Evolutionary conservation across 768 basidiomycete species (phyloP).

Genomic region (Coprinopsis strossmayeri): DNA sequence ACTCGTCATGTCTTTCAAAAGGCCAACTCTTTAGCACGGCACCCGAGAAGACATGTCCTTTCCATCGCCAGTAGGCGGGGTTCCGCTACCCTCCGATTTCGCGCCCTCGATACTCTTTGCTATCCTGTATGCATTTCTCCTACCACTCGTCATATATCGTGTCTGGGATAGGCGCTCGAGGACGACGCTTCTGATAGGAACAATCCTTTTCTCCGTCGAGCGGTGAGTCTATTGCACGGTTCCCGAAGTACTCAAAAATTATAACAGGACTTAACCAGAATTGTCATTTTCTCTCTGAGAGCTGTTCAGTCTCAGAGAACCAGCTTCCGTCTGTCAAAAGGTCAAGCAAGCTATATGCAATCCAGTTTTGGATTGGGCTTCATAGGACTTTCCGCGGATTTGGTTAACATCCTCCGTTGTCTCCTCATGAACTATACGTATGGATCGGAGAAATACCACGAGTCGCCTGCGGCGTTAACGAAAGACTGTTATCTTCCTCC

Average conservation of each 20-base stretch:
- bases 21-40: neutral
- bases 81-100: constrained; percentile 30
- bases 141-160: constrained; percentile 25
- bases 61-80: constrained; percentile 40
- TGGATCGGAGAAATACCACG: constrained; percentile 8
- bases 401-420: constrained; percentile 7
- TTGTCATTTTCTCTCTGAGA: neutral
- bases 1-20: neutral
- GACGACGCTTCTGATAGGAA: constrained; percentile 24
- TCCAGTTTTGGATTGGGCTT: constrained; percentile 9
- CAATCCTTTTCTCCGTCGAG: constrained; percentile 23
- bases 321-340: too few relatives aligned
- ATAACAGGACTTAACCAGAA: too few relatives aligned
- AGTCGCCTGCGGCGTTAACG: constrained; percentile 12
- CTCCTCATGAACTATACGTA: constrained; percentile 11
- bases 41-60: constrained; percentile 19
- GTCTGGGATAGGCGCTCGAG: constrained; percentile 21
- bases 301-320: neutral
- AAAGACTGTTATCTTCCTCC: neutral
- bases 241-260: too few relatives aligned
- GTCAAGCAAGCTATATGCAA: constrained; percentile 12
- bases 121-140: constrained; percentile 23
- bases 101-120: constrained; percentile 30
- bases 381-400: constrained; percentile 9
- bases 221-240: too few relatives aligned